phyloP scores from a whole-genome alignment of 2,329 filamentous ascomycete genomes.

The Celoporthe dispersa region DNA sequence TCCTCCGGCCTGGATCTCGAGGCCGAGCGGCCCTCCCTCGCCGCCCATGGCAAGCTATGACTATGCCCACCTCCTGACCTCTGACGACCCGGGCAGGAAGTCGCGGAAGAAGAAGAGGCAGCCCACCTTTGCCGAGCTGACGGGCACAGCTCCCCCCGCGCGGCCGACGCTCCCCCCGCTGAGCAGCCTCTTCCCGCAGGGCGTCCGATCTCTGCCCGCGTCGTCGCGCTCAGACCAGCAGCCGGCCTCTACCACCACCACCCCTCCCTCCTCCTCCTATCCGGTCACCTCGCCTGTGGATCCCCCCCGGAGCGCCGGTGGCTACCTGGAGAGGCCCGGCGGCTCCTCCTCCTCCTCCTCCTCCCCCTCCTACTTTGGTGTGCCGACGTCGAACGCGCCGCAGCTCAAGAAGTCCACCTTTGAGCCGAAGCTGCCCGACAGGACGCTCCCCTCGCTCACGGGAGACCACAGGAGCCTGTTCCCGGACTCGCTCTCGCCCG shows the following conservation, averaged over 20 bases:
- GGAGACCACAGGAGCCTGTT: slow-evolving; percentile 40
- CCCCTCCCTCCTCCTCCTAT: no score
- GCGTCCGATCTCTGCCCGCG: slow-evolving; percentile 50
- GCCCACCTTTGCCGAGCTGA: slow-evolving; percentile 23
- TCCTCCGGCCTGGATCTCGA: slow-evolving; percentile 49
- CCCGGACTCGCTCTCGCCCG: slow-evolving; percentile 51
- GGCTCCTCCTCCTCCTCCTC: slow-evolving; percentile 49
- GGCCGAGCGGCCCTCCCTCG: slow-evolving; percentile 47
- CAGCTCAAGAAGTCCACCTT: slow-evolving; percentile 39
- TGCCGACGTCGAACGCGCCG: background rate
- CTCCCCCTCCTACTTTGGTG: slow-evolving; percentile 36
- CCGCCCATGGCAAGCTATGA: slow-evolving; percentile 65
- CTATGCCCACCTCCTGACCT: slow-evolving; percentile 50
- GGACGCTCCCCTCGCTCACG: slow-evolving; percentile 41
- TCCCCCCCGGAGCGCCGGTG: slow-evolving; percentile 46
- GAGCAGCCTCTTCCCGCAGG: slow-evolving; percentile 59
- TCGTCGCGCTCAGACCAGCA: slow-evolving; percentile 48
- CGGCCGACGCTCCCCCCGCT: slow-evolving; percentile 59
- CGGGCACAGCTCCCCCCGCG: slow-evolving; percentile 30
- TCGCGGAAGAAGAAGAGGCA: no score
- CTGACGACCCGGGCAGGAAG: no score
- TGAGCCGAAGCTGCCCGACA: slow-evolving; percentile 50
- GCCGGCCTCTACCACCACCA: no score
- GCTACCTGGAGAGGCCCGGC: slow-evolving; percentile 43
- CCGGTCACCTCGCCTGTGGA: slow-evolving; percentile 53